These are phyloP conservation scores for Lactarius deliciosus DNA, from an alignment of 768 basidiomycete genomes.

Conservation along the genomic window DNA sequence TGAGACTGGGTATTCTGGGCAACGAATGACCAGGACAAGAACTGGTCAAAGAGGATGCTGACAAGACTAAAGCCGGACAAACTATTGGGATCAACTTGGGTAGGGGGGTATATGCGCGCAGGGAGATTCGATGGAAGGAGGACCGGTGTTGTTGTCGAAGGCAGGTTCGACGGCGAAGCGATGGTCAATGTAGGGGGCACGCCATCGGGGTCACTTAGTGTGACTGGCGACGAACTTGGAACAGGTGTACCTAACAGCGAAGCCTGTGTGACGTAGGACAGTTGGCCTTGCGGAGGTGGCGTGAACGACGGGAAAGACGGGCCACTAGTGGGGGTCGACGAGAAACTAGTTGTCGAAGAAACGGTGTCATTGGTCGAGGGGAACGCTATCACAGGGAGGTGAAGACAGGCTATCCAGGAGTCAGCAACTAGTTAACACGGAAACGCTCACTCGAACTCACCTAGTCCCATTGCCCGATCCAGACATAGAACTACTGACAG, in stretches of 20 bases:
- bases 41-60: conserved; percentile 59
- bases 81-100: conserved; percentile 30
- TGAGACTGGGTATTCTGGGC: conserved; percentile 53
- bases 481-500: background rate
- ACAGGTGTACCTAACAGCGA: conserved; percentile 37
- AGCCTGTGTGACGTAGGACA: conserved; percentile 39
- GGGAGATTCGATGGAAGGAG: conserved; percentile 62
- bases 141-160: conserved; percentile 33
- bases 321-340: conserved; percentile 22
- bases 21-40: conserved; percentile 71
- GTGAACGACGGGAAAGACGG: conserved; percentile 27
- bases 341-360: background rate
- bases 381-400: conserved; percentile 26
- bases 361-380: conserved; percentile 7
- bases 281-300: conserved; percentile 36
- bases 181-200: conserved; percentile 35
- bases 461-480: background rate
- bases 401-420: conserved; percentile 7
- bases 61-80: conserved; percentile 50
- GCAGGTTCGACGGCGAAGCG: conserved; percentile 21
- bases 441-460: conserved; percentile 3
- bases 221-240: conserved; percentile 28
- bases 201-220: conserved; percentile 43
- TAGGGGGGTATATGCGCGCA: conserved; percentile 53
- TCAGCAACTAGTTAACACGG: background rate